These are phyloP conservation scores for Poa pratensis DNA, from an alignment of 176 grass and related monocot genomes.

Conservation along the genomic window DNA sequence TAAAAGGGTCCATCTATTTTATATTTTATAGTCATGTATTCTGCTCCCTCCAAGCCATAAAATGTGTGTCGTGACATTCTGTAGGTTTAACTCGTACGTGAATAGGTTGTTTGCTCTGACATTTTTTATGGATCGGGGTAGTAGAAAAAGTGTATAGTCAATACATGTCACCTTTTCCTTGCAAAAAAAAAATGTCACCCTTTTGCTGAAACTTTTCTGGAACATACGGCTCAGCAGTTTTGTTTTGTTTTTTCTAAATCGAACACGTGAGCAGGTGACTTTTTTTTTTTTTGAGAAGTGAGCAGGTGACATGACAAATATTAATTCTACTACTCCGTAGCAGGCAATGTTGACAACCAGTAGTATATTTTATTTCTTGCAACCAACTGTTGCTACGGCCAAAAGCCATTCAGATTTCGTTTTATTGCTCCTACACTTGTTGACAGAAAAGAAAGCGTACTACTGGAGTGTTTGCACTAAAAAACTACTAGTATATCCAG, in stretches of 20 bases:
- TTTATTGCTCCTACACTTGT: background rate
- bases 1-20: background rate
- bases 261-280: background rate
- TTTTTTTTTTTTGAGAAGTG: no score
- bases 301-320: background rate
- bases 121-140: no score
- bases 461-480: background rate
- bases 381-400: background rate
- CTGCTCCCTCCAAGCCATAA: no score
- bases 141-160: background rate
- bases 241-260: background rate
- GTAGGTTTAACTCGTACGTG: no score
- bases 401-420: background rate
- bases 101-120: no score
- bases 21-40: background rate
- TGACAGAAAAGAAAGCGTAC: background rate
- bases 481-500: background rate
- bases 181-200: no score
- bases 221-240: background rate
- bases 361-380: background rate
- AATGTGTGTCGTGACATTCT: no score
- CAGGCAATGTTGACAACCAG: background rate
- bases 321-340: background rate
- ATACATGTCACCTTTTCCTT: conserved; percentile 2
- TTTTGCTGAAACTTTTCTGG: background rate